Conservation (phyloP, 2,329 filamentous ascomycete genomes). For the Pezicula rhizophila region DNA sequence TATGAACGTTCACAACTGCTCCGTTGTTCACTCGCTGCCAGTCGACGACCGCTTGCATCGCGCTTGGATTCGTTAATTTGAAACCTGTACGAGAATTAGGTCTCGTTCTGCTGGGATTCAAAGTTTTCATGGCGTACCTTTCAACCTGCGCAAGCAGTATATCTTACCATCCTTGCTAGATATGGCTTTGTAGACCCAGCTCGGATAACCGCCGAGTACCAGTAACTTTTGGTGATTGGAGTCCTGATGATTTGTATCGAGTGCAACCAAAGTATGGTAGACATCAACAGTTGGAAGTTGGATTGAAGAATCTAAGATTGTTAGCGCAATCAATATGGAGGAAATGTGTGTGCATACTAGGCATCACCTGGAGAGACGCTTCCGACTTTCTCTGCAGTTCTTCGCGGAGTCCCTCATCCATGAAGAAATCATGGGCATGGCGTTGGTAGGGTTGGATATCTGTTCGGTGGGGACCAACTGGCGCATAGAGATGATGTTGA, state of each 20-base stretch:
- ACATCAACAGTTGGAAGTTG: conserved; percentile 76
- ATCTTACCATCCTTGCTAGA: conserved; percentile 82
- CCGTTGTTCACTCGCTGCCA: conserved; percentile 84
- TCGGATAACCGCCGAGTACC: conserved; percentile 82
- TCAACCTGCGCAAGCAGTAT: conserved; percentile 82
- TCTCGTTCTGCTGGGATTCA: conserved; percentile 1
- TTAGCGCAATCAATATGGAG: conserved; percentile 9
- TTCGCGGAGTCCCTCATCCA: conserved; percentile 79
- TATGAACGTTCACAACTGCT: conserved; percentile 78
- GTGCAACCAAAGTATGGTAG: conserved; percentile 85
- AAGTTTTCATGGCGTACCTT: conserved; percentile 45
- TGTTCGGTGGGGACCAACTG: conserved; percentile 74
- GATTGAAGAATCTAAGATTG: conserved; percentile 38
- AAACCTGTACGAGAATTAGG: conserved; percentile 49
- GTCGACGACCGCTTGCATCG: conserved; percentile 76
- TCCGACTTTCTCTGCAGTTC: conserved; percentile 86
- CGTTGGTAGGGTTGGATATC: conserved; percentile 81
- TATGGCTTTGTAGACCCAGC: conserved; percentile 92
- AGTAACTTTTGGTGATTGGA: conserved; percentile 58
- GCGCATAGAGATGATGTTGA: conserved; percentile 90
- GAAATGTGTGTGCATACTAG: conserved; percentile 47
- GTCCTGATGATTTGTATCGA: conserved; percentile 65
- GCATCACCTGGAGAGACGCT: conserved; percentile 76
- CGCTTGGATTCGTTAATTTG: conserved; percentile 80
- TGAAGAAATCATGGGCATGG: conserved; percentile 83